Conservation (phyloP, 1,284 basidiomycete genomes). For the Ganoderma resinaceum region DNA sequence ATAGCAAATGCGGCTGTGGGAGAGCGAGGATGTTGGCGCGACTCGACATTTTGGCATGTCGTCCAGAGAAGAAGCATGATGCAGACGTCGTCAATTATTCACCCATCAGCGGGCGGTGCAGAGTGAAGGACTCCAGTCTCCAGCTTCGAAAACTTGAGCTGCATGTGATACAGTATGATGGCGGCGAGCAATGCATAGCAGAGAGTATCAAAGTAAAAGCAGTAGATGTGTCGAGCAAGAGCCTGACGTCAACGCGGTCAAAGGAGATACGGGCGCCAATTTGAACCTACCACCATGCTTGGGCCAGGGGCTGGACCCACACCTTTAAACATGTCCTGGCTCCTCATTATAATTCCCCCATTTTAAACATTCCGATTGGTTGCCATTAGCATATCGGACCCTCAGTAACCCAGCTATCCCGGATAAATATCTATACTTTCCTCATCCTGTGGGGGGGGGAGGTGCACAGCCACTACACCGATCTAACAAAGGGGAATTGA, state of each 20-base stretch:
- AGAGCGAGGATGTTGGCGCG: neutral
- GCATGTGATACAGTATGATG: neutral
- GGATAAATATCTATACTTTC: too few species aligned
- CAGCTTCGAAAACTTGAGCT: neutral
- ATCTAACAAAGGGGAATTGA: neutral
- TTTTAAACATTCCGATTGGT: neutral
- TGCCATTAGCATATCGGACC: neutral
- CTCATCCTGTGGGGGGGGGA: too few species aligned
- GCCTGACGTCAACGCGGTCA: neutral
- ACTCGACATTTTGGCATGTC: constrained; percentile 11
- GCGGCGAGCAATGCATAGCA: neutral
- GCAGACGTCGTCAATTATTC: neutral
- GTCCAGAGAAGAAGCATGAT: constrained; percentile 2
- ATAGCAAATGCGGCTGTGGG: constrained; percentile 1
- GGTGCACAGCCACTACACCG: neutral
- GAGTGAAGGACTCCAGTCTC: neutral
- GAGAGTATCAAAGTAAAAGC: neutral
- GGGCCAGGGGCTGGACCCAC: constrained; percentile 21
- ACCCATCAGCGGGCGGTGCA: constrained; percentile 4
- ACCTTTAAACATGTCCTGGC: constrained; percentile 15
- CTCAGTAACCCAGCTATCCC: too few species aligned
- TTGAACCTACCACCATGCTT: neutral
- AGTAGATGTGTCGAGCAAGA: neutral
- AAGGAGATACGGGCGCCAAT: neutral
- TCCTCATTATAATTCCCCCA: neutral